phyloP scores from a whole-genome alignment of 2,329 filamentous ascomycete species.

The Tympanopsis confertula region DNA sequence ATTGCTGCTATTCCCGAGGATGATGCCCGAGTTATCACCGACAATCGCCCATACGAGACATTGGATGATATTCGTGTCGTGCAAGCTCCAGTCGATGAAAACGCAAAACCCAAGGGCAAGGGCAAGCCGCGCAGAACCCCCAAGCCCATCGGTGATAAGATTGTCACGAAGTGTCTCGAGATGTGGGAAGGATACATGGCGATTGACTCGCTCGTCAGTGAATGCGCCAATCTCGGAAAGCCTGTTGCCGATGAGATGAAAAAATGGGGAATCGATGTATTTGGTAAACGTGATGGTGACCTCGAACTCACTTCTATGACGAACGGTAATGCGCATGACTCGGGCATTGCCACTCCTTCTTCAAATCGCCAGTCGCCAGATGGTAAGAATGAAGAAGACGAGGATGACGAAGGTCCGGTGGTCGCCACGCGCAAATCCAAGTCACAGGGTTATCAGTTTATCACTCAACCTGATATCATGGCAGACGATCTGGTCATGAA shows the following conservation, averaged over 20 bases:
- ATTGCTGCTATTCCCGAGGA: slow-evolving; percentile 43
- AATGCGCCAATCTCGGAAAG: slow-evolving; percentile 45
- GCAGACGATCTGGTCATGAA: slow-evolving; percentile 45
- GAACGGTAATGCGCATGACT: slow-evolving; percentile 34
- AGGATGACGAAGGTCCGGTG: slow-evolving; percentile 9
- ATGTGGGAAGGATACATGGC: slow-evolving; percentile 56
- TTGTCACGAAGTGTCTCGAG: slow-evolving; percentile 49
- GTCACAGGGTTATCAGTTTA: slow-evolving; percentile 26
- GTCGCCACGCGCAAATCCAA: slow-evolving; percentile 14
- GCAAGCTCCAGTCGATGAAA: slow-evolving; percentile 24
- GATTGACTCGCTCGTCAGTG: slow-evolving; percentile 49
- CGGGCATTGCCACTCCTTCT: slow-evolving; percentile 50
- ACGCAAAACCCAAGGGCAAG: slow-evolving; percentile 27
- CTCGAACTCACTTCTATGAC: slow-evolving; percentile 32
- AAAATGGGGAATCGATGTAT: slow-evolving; percentile 49
- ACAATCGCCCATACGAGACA: slow-evolving; percentile 41
- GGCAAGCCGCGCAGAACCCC: slow-evolving; percentile 17
- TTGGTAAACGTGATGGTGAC: slow-evolving; percentile 34
- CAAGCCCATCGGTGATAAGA: slow-evolving; percentile 42
- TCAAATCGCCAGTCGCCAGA: slow-evolving; percentile 23
- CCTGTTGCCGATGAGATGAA: slow-evolving; percentile 50
- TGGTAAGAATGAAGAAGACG: slow-evolving; percentile 18
- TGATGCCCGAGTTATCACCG: slow-evolving; percentile 37
- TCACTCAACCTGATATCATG: slow-evolving; percentile 51
- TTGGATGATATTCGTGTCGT: slow-evolving; percentile 37